phyloP scores from a whole-genome alignment of 768 basidiomycete species.

The Boletus insuetus region DNA sequence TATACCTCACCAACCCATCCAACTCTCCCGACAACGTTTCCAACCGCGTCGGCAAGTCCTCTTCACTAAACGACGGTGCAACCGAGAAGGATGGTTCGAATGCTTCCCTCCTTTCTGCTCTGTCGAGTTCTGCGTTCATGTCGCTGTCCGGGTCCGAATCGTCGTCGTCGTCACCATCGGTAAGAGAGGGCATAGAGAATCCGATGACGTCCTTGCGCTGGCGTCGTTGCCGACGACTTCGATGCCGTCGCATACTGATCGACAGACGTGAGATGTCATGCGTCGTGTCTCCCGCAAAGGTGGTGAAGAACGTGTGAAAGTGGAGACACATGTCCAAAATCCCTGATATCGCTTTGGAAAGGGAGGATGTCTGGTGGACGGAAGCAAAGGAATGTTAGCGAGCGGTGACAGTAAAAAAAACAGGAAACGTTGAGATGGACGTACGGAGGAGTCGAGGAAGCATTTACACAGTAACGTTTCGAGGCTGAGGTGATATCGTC shows the following conservation, averaged over 20 bases:
- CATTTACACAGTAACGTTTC: constrained; percentile 60
- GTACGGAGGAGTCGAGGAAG: constrained; percentile 60
- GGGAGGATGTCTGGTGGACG: constrained; percentile 53
- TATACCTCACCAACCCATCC: constrained; percentile 67
- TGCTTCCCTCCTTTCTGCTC: constrained; percentile 20
- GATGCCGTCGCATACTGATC: constrained; percentile 54
- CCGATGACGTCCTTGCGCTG: constrained; percentile 59
- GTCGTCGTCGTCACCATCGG: constrained; percentile 38
- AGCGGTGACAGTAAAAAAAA: neutral
- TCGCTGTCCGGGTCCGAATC: constrained; percentile 39
- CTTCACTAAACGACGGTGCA: constrained; percentile 41
- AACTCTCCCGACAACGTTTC: constrained; percentile 68
- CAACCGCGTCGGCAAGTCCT: constrained; percentile 47
- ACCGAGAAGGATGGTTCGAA: constrained; percentile 41
- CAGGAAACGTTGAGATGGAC: constrained; percentile 7
- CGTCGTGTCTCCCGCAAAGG: constrained; percentile 59
- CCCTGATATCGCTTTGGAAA: constrained; percentile 63
- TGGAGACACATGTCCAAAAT: constrained; percentile 73
- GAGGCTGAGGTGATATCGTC: constrained; percentile 40
- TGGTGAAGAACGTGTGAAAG: constrained; percentile 62
- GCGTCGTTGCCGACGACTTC: constrained; percentile 56
- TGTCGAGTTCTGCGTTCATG: neutral
- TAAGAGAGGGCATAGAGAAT: constrained; percentile 43
- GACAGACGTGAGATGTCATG: constrained; percentile 53
- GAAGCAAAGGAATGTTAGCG: neutral